Evolutionary conservation across 2,329 filamentous ascomycete genomes (phyloP), one percentile per base, ranked within the genome.

Genomic region (Aspergillus viridinutans): DNA sequence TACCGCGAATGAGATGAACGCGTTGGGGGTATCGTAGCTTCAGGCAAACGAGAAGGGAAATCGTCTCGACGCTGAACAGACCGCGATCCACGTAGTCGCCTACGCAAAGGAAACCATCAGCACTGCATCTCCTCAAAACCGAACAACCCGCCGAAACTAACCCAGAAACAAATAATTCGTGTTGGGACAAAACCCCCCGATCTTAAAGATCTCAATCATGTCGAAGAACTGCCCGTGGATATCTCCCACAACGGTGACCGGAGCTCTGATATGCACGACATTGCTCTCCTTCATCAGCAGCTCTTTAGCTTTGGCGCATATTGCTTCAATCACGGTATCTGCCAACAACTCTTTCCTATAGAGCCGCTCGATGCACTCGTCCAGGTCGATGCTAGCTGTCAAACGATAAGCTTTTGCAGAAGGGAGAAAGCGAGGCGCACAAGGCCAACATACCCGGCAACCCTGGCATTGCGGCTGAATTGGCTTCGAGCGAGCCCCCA

Each of bases 251-350:
- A 99, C 94, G 17, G 94, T 99, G 58, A 99, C 91, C 1, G 94
- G 94, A 32, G 94, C 92, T 67, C 87, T 86, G 61, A 99, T 95
- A 75, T 99, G 94, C 59, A 99, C 94, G 61, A 99, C 94, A 78
- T 99, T 99, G 84, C 93, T 97, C 85, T 99, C 94, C 73, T 95
- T 93, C 94, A 99, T 99, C 66, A 99, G 84, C 67, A 99, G 83
- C 80, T 99, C 94, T 74, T 99, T 99, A 23, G 95, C 94, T 76
- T 99, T 99, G 75, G 94, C 92, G 80, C 94, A 99, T 85, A 99
- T 93, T 69, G 94, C 94, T 80, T 99, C 94, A 76, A 99, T 93
- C 64, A 99, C 92, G 45, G 93, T 96, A 78, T 99, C 94, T 69
- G 94, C 92, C 58, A 99, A 85, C 58, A 99, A 85, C 76, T 97